Conservation (phyloP, 306 rosid species). For the Boehmeria nivea region DNA sequence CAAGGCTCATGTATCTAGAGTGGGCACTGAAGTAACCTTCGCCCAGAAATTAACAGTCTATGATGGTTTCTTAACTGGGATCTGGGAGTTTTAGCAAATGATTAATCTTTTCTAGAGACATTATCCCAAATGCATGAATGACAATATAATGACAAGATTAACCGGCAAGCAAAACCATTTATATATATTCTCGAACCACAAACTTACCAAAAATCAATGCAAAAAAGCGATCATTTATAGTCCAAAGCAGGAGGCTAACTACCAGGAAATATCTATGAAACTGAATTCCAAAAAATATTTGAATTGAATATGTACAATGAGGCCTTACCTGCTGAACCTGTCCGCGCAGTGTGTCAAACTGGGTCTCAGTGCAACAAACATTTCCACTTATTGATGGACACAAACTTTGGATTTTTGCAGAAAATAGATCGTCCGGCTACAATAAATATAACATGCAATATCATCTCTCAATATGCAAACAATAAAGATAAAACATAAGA, state of each 20-base stretch:
- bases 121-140: no score
- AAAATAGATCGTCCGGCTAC: conserved; percentile 79
- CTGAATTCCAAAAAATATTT: neutral
- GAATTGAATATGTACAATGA: neutral
- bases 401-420: conserved; percentile 86
- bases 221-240: no score
- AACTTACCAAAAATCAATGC: neutral
- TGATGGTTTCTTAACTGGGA: no score
- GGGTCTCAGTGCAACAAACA: conserved; percentile 82
- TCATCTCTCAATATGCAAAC: conserved; percentile 4
- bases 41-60: no score
- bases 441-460: conserved; percentile 12
- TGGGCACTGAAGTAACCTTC: no score
- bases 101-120: no score
- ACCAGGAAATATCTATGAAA: neutral
- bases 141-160: no score
- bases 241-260: neutral
- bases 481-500: neutral
- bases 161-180: no score
- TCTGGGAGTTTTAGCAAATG: no score
- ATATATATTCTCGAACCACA: no score
- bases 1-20: no score
- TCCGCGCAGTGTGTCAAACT: conserved; percentile 68
- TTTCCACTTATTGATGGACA: conserved; percentile 80
- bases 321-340: conserved; percentile 87